phyloP scores from a whole-genome alignment of 257 asterid genomes.

The Perilla frutescens region DNA sequence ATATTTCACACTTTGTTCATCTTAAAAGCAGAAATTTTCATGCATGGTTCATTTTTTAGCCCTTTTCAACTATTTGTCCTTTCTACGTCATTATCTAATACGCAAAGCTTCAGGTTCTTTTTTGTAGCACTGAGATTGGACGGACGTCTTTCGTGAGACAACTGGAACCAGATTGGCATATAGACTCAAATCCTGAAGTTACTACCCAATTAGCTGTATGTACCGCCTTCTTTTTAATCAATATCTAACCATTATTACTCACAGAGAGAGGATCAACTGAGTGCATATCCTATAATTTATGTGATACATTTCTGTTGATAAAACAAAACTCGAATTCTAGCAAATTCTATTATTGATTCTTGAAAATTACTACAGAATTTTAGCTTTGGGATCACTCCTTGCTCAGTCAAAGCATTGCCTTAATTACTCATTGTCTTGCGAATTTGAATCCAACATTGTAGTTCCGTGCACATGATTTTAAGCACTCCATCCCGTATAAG shows the following conservation, averaged over 20 bases:
- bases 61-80: background rate
- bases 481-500: background rate
- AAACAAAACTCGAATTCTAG: background rate
- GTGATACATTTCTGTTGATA: background rate
- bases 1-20: too few relatives aligned
- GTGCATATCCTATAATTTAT: background rate
- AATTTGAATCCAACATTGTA: background rate
- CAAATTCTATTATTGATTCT: background rate
- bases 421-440: background rate
- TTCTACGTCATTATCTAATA: constrained; percentile 10
- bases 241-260: background rate
- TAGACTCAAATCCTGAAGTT: constrained; percentile 88
- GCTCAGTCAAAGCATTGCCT: background rate
- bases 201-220: constrained; percentile 84
- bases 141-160: constrained; percentile 92
- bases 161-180: constrained; percentile 98
- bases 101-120: constrained; percentile 77
- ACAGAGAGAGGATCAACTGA: background rate
- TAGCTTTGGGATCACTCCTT: background rate
- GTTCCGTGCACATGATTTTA: background rate
- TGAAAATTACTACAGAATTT: background rate
- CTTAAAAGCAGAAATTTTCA: too few relatives aligned
- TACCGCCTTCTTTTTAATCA: constrained; percentile 17
- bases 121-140: constrained; percentile 90
- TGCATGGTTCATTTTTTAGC: background rate